A percentile compares a stretch with the other conserved stretches of the same genome.
Evolutionary conservation across 352 stramenopile genomes (phyloP).

Genomic region (Porosira glacialis): DNA sequence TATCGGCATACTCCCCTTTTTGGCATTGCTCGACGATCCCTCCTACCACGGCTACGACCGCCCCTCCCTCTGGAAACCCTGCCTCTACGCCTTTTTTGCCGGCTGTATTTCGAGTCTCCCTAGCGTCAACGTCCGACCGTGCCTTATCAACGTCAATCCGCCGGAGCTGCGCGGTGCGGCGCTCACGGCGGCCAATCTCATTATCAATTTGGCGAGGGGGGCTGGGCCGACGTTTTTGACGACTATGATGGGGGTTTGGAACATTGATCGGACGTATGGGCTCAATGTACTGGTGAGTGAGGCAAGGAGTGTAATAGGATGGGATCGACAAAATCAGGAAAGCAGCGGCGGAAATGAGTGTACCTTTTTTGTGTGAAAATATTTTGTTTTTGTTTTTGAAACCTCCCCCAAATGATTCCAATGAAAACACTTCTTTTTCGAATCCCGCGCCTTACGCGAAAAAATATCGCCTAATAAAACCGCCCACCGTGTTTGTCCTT

Average conservation of each 20-base stretch:
- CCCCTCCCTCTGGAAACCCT: conserved; percentile 33
- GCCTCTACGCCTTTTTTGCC: conserved; percentile 47
- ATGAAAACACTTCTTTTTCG: no score
- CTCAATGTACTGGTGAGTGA: conserved; percentile 61
- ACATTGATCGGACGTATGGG: conserved; percentile 32
- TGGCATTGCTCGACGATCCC: conserved; percentile 52
- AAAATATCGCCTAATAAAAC: no score
- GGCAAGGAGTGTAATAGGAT: no score
- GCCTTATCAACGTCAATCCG: conserved; percentile 75
- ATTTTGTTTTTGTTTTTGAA: no score
- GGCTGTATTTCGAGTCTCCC: conserved; percentile 58
- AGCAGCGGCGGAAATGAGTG: no score
- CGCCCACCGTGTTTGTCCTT: no score
- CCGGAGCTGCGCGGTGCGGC: conserved; percentile 65
- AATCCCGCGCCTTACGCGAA: no score
- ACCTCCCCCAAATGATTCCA: no score
- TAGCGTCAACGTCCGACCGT: conserved; percentile 67
- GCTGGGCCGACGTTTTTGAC: conserved; percentile 61
- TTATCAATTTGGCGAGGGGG: conserved; percentile 61
- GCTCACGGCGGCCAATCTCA: conserved; percentile 68
- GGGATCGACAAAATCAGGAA: no score
- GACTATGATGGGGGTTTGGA: conserved; percentile 31
- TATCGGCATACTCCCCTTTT: conserved; percentile 57
- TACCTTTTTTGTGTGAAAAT: no score
- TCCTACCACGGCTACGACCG: conserved; percentile 49